Base-by-base conservation (phyloP, 768 basidiomycete species). In the Suillus plorans region DNA sequence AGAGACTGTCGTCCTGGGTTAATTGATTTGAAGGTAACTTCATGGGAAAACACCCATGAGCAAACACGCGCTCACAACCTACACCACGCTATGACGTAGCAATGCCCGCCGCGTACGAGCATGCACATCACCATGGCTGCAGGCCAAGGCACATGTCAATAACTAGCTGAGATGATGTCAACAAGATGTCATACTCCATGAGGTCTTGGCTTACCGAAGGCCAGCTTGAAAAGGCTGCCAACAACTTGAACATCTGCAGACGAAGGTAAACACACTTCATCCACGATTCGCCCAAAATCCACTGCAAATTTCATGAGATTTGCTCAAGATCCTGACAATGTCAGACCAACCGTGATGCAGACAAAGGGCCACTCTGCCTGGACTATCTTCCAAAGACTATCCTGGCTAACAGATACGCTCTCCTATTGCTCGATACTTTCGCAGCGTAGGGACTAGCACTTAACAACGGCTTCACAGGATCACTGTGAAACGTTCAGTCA, bases 1-100 rank as follows among this genome's bases (percentile, higher is more conserved):
- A 71, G 9, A 78, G 74, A 41, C 75, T 77, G 70, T 66, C 69
- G 77, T 28, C 74, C 78, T 78, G 73, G 75, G 78, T 65, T 79
- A 79, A 70, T 79, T 77, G 25, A 77, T 77, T 78, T 77, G 66
- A 44, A 41, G 36, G 64, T 64, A 69, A 72, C 65, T 68, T 42
- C 58, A 59, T 59, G 41, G 58, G 58, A 8, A 25, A 28, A 28
- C 12, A 55, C 58, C 58, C 58, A 59, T 59, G 58, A 28, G 10
- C 57, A 41, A 12, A 6, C 58, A 59, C 58, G 58, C 18, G 25
- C 41, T 20, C 18, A 6, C 12, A 36, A 36, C 42, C 58, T 28
- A 31, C 58, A 42, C 41, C 58, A 42, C 22, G 41, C 10, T 16
- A 20, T 42, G 58, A 59, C 31, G 41, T 25, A 41, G 25, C 22